Evolutionary conservation across 768 basidiomycete species (phyloP).

Genomic region (Leccinum subtestaceum): DNA sequence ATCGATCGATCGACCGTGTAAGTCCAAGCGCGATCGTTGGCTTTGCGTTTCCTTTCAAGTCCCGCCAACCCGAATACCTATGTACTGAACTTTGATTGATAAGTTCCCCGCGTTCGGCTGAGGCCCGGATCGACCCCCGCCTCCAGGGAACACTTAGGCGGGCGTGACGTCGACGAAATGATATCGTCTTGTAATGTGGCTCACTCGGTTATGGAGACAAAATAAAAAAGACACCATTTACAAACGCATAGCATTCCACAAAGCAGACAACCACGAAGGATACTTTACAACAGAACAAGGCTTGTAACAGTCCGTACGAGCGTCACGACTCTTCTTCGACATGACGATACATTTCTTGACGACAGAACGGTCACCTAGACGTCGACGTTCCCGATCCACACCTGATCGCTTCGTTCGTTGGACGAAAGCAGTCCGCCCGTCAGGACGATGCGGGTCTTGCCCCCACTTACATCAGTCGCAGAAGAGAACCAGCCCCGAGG

Average conservation of each 20-base stretch:
- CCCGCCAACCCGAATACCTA: too few relatives aligned
- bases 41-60: too few relatives aligned
- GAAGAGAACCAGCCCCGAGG: constrained; percentile 45
- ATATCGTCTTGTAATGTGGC: too few relatives aligned
- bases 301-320: not conserved
- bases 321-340: not conserved
- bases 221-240: too few relatives aligned
- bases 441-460: constrained; percentile 31
- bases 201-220: too few relatives aligned
- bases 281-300: not conserved
- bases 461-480: constrained; percentile 23
- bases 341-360: not conserved
- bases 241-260: not conserved
- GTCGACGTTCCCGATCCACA: constrained; percentile 39
- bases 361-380: constrained; percentile 1
- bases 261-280: not conserved
- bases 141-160: too few relatives aligned
- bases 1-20: too few relatives aligned
- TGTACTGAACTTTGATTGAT: too few relatives aligned
- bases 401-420: constrained; percentile 41
- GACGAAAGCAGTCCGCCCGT: constrained; percentile 41
- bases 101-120: too few relatives aligned
- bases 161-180: too few relatives aligned
- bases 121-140: too few relatives aligned
- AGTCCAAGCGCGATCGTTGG: too few relatives aligned